Base-by-base conservation (phyloP, 2,329 filamentous ascomycete genomes). In the Monosporascus sp. region DNA sequence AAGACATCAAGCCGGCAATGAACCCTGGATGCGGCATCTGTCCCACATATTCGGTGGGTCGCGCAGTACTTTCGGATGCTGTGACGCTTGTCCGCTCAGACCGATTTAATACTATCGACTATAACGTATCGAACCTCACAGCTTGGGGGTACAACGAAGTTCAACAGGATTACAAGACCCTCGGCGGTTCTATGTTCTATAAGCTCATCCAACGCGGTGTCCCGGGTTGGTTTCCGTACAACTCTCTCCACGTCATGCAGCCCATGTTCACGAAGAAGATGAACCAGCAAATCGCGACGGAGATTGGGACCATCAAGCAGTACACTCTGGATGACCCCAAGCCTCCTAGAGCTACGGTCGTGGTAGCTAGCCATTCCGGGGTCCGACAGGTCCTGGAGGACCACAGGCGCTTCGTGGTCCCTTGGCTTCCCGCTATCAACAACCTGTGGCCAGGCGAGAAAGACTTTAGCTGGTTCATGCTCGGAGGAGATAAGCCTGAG, bases 1-100 rank as follows among this genome's bases (percentile, higher is more conserved):
- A 86, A 63, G 76, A 82, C 50, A 71, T 73, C 31, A 84, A 84
- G 63, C 72, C 74, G 1, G 70, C 72, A 1, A 75, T 77, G 53
- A 67, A 72, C 44, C 74, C 81, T 1, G 80, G 81, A 2, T 76
- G 74, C 50, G 80, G 80, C 19, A 72, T 81, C 20, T 76, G 74
- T 50, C 76, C 74, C 0, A 77, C 75, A 0, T 83, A 78, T 62
- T 80, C 80, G 0, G 74, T 80, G 7, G 78, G 77, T 1, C 73
- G 78, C 46, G 79, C 80, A 40, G 76, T 85, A 9, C 70, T 86
- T 20, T 81, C 80, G 1, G 83, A 86, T 58, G 83, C 82, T 4
- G 74, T 84, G 2, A 77, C 78, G 0, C 72, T 85, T 9, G 80
- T 86, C 3, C 75, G 83, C 7, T 78, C 76, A 0, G 82, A 85